A percentile compares a stretch with the other conserved stretches of the same genome.
phyloP scores from a whole-genome alignment of 2,329 filamentous ascomycete species.

The Aspergillus spinulosporus region DNA sequence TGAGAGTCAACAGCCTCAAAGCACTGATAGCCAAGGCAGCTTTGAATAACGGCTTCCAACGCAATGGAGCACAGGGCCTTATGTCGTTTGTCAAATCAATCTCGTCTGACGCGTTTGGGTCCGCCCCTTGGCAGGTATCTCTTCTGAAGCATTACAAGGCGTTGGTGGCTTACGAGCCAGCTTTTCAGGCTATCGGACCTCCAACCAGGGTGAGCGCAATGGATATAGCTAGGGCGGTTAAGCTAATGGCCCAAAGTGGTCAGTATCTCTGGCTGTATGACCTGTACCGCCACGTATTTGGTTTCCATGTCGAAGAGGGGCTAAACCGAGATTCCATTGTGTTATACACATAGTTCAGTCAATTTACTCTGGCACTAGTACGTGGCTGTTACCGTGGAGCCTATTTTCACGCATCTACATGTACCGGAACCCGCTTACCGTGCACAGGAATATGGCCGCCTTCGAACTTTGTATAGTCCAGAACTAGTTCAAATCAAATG shows the following conservation, averaged over 20 bases:
- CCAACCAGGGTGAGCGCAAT: slow-evolving; percentile 52
- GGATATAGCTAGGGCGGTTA: slow-evolving; percentile 79
- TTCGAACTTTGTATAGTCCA: too few species aligned
- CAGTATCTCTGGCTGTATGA: slow-evolving; percentile 80
- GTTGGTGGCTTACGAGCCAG: slow-evolving; percentile 71
- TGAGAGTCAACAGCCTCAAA: slow-evolving; percentile 75
- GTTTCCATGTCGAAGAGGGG: slow-evolving; percentile 77
- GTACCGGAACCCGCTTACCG: too few species aligned
- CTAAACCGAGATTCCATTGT: slow-evolving; percentile 63
- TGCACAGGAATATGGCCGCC: too few species aligned
- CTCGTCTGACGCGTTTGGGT: slow-evolving; percentile 75
- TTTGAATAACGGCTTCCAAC: slow-evolving; percentile 77
- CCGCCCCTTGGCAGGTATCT: slow-evolving; percentile 66
- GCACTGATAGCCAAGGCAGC: slow-evolving; percentile 80
- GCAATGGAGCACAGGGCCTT: slow-evolving; percentile 59
- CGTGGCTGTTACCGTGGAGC: too few species aligned
- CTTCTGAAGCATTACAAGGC: slow-evolving; percentile 79
- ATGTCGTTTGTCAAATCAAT: slow-evolving; percentile 75
- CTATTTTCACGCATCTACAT: too few species aligned
- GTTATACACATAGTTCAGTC: slow-evolving; percentile 3
- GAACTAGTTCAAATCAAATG: too few species aligned
- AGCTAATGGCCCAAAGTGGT: slow-evolving; percentile 69
- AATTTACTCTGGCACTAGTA: too few species aligned
- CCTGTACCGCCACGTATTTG: slow-evolving; percentile 80
- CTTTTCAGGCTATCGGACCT: slow-evolving; percentile 53